Evolutionary conservation across 2,329 filamentous ascomycete species (phyloP).

Genomic region (Colletotrichum sp.): DNA sequence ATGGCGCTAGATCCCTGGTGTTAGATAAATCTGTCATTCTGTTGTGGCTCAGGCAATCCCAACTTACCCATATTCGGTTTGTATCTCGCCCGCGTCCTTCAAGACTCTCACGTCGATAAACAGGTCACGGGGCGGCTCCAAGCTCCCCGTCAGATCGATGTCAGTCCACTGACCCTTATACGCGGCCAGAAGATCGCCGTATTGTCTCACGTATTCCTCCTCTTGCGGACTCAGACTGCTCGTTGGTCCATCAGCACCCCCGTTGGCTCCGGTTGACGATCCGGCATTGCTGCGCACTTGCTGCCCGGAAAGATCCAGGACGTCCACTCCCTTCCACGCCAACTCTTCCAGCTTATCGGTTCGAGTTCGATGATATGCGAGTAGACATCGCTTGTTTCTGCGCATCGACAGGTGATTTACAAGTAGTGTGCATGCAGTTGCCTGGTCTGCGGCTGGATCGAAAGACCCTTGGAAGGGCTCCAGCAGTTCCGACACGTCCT

Average conservation of each 20-base stretch:
- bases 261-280: conserved; percentile 33
- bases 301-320: conserved; percentile 72
- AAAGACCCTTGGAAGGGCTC: conserved; percentile 86
- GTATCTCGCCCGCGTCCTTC: conserved; percentile 97
- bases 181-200: conserved; percentile 88
- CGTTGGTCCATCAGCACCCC: conserved; percentile 53
- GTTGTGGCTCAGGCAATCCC: background rate
- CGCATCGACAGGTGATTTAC: conserved; percentile 96
- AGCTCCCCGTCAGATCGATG: conserved; percentile 89
- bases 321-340: conserved; percentile 88
- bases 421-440: conserved; percentile 84
- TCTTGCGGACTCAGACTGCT: conserved; percentile 93
- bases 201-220: conserved; percentile 93
- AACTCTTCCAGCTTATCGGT: conserved; percentile 92
- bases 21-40: conserved; percentile 22
- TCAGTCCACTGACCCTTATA: conserved; percentile 99
- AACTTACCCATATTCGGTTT: conserved; percentile 95
- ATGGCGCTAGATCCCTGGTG: conserved; percentile 69
- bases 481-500: conserved; percentile 79
- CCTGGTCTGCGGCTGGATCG: conserved; percentile 82
- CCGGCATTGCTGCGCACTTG: conserved; percentile 49
- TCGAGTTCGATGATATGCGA: conserved; percentile 91
- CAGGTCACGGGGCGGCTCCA: conserved; percentile 92
- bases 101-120: conserved; percentile 97
- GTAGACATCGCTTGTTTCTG: conserved; percentile 91